Base-by-base conservation (phyloP, 2,329 filamentous ascomycete genomes). In the Colletotrichum cordylinicola region DNA sequence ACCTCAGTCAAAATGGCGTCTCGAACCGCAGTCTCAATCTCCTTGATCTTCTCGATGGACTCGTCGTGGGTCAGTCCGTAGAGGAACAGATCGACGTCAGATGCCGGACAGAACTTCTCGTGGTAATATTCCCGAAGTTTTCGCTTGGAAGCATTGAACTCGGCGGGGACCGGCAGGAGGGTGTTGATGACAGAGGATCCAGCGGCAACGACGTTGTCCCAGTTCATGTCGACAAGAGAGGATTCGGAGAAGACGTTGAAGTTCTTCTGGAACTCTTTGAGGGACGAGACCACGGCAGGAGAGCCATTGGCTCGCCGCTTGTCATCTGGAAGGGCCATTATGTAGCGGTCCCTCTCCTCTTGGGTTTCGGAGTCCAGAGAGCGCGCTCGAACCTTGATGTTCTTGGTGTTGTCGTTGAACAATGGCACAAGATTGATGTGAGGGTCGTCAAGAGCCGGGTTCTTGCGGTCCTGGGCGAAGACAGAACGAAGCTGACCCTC, bases 11-110 rank as follows among this genome's bases (percentile, higher is more conserved):
- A 87, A 69, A 98, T 93, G 5, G 94, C 92, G 84, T 97, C 94
- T 60, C 91, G 92, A 78, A 98, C 90, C n/a, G 88, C 89, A 27
- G 88, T 85, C 83, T 98, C 95, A 75, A 98, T 96, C 78, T 95
- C 88, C 81, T 94, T 93, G 84, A 98, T 97, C 87, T 98, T 97
- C 80, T 95, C 92, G 21, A 96, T 87, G 1, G 94, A 95, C 81
- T 96, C 87, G 64, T 95, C 91, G 79, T 97, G 94, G 10, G 89
- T 93, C 77, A 98, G 88, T 0, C 93, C 95, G 80, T 97, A 96
- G 35, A 98, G 85, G 82, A 98, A 98, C 4, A 98, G 88, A 82
- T 98, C 95, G 12, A 98, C 94, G 82, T 98, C 95, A 6, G 94
- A 96, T 2, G 95, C 95, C 1, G 95, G 95, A 13, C 94, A 94